Evolutionary conservation across 805 yeast genomes (phyloP).

Genomic region (Sungouiozyma intestinalis): DNA sequence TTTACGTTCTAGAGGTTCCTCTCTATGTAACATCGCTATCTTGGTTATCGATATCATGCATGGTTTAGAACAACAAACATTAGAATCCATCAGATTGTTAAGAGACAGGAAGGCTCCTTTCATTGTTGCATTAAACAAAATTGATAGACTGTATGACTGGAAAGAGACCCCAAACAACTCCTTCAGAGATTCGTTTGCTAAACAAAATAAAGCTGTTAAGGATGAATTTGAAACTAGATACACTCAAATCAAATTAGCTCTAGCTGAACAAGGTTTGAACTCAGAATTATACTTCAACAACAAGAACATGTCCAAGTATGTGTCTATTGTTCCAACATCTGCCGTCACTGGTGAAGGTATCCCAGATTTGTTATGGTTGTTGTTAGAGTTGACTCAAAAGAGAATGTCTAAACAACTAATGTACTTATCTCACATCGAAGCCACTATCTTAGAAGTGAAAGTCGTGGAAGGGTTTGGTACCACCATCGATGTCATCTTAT

Average conservation of each 20-base stretch:
- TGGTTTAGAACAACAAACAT: constrained; percentile 95
- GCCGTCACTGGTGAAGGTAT: constrained; percentile 99
- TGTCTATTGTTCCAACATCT: constrained; percentile 95
- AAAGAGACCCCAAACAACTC: constrained; percentile 81
- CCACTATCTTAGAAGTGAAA: constrained; percentile 94
- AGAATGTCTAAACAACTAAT: constrained; percentile 98
- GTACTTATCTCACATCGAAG: constrained; percentile 84
- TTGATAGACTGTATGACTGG: constrained; percentile 97
- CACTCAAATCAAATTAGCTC: constrained; percentile 74
- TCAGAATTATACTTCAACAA: constrained; percentile 94
- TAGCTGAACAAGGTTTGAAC: constrained; percentile 97
- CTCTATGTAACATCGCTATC: constrained; percentile 97
- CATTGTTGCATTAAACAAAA: constrained; percentile 92
- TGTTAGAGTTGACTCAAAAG: constrained; percentile 91
- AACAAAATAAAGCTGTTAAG: constrained; percentile 77
- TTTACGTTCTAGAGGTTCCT: constrained; percentile 97
- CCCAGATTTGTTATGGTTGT: constrained; percentile 93
- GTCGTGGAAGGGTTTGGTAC: constrained; percentile 98
- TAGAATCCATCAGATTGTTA: constrained; percentile 83
- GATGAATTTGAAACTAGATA: constrained; percentile 85
- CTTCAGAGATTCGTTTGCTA: constrained; percentile 84
- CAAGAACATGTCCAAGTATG: constrained; percentile 85
- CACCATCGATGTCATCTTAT: constrained; percentile 92
- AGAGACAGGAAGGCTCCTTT: constrained; percentile 98
- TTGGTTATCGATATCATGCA: constrained; percentile 98